Percentiles rank a stretch among this genome's conserved stretches.
Evolutionary conservation across 2,329 filamentous ascomycete genomes (phyloP).

Genomic region (Phaeophleospora eucalypticola): DNA sequence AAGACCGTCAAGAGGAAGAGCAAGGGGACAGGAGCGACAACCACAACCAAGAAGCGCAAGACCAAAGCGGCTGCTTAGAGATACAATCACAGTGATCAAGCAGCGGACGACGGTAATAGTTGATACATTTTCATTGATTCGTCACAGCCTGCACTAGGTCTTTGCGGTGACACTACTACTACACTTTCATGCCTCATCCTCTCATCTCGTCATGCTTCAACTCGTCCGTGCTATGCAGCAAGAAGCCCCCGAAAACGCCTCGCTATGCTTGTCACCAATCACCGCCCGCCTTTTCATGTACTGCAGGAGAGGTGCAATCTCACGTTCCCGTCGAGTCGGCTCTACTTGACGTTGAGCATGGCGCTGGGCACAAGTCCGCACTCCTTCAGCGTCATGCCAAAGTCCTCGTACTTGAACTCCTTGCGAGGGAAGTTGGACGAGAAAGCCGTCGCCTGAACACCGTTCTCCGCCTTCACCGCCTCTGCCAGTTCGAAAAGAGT

Average conservation of each 20-base stretch:
- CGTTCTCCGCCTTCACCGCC: conserved; percentile 66
- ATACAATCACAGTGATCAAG: no score
- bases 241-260: not conserved
- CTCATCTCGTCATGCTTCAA: not conserved
- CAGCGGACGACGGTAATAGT: no score
- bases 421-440: conserved; percentile 84
- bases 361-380: conserved; percentile 85
- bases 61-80: conserved; percentile 11
- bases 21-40: conserved; percentile 9
- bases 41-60: conserved; percentile 20
- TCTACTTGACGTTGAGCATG: not conserved
- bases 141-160: not conserved
- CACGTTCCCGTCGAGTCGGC: not conserved
- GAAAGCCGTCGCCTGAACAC: conserved; percentile 68
- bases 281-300: not conserved
- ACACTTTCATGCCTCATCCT: not conserved
- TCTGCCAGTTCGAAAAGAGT: conserved; percentile 90
- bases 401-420: conserved; percentile 65
- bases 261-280: not conserved
- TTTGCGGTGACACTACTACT: not conserved
- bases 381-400: conserved; percentile 88
- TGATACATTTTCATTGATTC: not conserved
- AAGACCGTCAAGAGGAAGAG: conserved; percentile 21
- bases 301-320: not conserved
- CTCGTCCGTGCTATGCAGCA: not conserved